Base-by-base conservation (phyloP, 192 early-diverging fungal genomes). In the Chytriomyces sp. region DNA sequence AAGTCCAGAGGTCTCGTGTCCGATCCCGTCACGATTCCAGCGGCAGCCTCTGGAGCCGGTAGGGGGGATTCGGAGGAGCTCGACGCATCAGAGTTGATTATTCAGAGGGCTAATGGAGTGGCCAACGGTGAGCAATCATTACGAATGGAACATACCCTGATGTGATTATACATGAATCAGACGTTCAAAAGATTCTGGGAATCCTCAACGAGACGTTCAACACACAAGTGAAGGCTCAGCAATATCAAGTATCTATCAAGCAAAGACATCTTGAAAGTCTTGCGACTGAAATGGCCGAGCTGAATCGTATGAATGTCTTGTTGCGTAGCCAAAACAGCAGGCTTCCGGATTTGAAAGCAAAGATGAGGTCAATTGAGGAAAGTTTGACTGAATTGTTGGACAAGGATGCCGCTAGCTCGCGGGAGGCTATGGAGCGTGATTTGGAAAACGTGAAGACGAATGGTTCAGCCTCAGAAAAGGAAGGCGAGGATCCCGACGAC, bases 281-380 rank as follows among this genome's bases (percentile, higher is more conserved):
- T 30, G 64, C 82, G 0, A 4, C 56, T 26, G 77, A 86, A 59
- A 52, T 86, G 4, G 62, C 83, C 0, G 74, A 85, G 19, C 56
- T 77, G 26, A 67, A 79, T 7, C 64, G 69, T 10, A 49, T 74
- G 41, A 83, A 79, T 53, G 40, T 79, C 34, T 22, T 52, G 7
- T 65, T 84, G n/a, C 62, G 75, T 22, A 37, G 25, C 28, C 71
- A 87, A 67, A 78, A 63, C 52, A 19, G 32, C 36, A 17, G 56
- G 37, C 49, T 87, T 36, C 83, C 85, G 10, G 79, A 85, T 12
- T 52, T 87, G 49, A 32, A 61, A 1, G n/a, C 12, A 25, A 67
- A 76, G 36, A 76, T 87, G 63, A 52, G 44, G 12, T 56, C 60
- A 14, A 58, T 86, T 55, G 80, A 84, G 44, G 12, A 41, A 40